Evolutionary conservation across 2,329 filamentous ascomycete species (phyloP).

Genomic region (Diaporthe vexans): DNA sequence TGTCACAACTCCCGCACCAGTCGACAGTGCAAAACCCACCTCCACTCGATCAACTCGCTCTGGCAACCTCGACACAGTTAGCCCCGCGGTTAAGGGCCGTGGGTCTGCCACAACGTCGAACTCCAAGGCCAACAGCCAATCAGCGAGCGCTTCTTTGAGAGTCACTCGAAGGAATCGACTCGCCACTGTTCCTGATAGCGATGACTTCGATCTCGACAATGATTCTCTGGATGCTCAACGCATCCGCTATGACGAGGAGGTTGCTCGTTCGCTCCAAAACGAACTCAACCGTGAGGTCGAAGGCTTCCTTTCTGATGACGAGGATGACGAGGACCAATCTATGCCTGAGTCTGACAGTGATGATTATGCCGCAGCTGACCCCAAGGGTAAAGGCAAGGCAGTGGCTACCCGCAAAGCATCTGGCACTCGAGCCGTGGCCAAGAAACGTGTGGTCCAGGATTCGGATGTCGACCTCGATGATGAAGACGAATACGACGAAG

Average conservation of each 20-base stretch:
- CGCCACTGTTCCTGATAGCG: conserved; percentile 59
- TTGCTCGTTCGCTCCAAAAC: conserved; percentile 70
- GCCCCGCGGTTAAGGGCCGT: conserved; percentile 45
- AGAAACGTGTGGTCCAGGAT: conserved; percentile 16
- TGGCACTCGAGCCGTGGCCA: conserved; percentile 18
- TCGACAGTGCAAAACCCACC: conserved; percentile 40
- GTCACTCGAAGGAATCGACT: conserved; percentile 58
- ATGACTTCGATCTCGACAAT: conserved; percentile 58
- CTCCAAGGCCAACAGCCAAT: conserved; percentile 49
- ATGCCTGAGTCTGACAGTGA: conserved; percentile 31
- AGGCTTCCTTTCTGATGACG: conserved; percentile 43
- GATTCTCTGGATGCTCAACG: conserved; percentile 62
- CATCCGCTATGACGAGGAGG: conserved; percentile 65
- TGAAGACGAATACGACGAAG: conserved; percentile 46
- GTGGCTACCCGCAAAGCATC: conserved; percentile 5
- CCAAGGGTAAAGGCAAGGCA: conserved; percentile 42
- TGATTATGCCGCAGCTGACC: conserved; percentile 26
- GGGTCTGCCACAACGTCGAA: conserved; percentile 59
- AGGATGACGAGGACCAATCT: conserved; percentile 41
- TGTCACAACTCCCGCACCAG: conserved; percentile 55
- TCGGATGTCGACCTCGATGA: conserved; percentile 45
- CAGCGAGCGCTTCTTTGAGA: conserved; percentile 55
- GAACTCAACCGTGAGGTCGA: conserved; percentile 49
- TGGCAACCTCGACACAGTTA: conserved; percentile 53
- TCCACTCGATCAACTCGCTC: conserved; percentile 38